These are phyloP conservation scores for Agastache rugosa DNA, from an alignment of 257 asterid genomes.

Conservation along the genomic window DNA sequence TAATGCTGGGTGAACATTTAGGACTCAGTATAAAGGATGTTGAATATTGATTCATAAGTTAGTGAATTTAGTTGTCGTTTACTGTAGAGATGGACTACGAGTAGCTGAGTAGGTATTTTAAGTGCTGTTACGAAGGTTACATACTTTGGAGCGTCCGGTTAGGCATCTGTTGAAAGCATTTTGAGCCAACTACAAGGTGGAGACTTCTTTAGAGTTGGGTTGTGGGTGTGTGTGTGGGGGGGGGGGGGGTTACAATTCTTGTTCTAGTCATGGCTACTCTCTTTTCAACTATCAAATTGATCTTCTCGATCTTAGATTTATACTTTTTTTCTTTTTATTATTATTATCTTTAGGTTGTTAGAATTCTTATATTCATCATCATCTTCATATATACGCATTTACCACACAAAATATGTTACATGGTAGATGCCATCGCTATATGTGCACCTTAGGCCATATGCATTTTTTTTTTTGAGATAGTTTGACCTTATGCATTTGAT, in stretches of 20 bases:
- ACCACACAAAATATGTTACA: background rate
- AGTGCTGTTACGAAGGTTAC: background rate
- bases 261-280: background rate
- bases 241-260: constrained; percentile 13
- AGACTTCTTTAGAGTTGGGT: background rate
- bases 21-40: background rate
- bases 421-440: background rate
- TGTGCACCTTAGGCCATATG: constrained; percentile 22
- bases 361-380: background rate
- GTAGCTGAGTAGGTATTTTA: background rate
- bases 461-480: background rate
- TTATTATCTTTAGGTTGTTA: background rate
- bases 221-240: too few species aligned
- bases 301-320: background rate
- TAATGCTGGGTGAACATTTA: constrained; percentile 19
- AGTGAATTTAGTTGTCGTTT: constrained; percentile 22
- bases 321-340: background rate
- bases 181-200: constrained; percentile 1
- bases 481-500: constrained; percentile 19
- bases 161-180: background rate
- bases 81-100: constrained; percentile 12
- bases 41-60: background rate
- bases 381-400: background rate
- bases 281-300: background rate
- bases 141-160: background rate